Percentiles rank a stretch among this genome's conserved stretches.
phyloP scores from a whole-genome alignment of 2,329 filamentous ascomycete species.

The Pseudogymnoascus sp. region DNA sequence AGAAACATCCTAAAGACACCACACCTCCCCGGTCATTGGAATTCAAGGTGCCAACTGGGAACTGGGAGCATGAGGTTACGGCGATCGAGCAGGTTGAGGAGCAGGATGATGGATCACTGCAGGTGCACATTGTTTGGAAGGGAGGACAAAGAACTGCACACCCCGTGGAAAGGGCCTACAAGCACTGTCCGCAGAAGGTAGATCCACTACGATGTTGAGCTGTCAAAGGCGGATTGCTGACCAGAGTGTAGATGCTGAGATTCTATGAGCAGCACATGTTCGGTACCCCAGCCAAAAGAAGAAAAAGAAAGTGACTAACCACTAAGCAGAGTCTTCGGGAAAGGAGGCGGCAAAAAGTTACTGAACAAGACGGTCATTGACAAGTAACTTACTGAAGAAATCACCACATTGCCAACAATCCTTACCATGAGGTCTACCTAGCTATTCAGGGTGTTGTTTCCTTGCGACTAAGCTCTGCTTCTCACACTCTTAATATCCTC shows the following conservation, averaged over 20 bases:
- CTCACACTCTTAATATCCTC: neutral
- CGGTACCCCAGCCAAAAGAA: slow-evolving; percentile 12
- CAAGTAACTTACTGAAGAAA: neutral
- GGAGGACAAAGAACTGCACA: slow-evolving; percentile 68
- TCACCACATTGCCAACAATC: neutral
- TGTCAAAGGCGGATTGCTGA: neutral
- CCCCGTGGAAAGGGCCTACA: slow-evolving; percentile 56
- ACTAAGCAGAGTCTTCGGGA: slow-evolving; percentile 20
- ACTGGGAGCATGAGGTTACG: slow-evolving; percentile 67
- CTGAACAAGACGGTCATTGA: neutral
- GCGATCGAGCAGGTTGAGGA: slow-evolving; percentile 61
- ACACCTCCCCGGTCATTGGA: slow-evolving; percentile 39
- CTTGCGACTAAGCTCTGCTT: neutral
- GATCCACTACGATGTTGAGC: neutral
- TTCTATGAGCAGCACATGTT: slow-evolving; percentile 43
- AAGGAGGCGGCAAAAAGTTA: slow-evolving; percentile 1
- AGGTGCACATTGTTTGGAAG: slow-evolving; percentile 66
- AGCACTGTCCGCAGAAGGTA: slow-evolving; percentile 71
- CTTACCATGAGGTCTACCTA: neutral
- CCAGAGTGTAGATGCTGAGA: slow-evolving; percentile 32
- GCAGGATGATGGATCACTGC: slow-evolving; percentile 51
- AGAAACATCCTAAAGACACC: slow-evolving; percentile 37
- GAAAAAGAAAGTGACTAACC: slow-evolving; percentile 13
- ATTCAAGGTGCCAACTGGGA: slow-evolving; percentile 63
- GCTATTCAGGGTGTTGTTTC: neutral